Conservation (phyloP, 495 filamentous ascomycete species). For the Trichocladium uniseriatum region DNA sequence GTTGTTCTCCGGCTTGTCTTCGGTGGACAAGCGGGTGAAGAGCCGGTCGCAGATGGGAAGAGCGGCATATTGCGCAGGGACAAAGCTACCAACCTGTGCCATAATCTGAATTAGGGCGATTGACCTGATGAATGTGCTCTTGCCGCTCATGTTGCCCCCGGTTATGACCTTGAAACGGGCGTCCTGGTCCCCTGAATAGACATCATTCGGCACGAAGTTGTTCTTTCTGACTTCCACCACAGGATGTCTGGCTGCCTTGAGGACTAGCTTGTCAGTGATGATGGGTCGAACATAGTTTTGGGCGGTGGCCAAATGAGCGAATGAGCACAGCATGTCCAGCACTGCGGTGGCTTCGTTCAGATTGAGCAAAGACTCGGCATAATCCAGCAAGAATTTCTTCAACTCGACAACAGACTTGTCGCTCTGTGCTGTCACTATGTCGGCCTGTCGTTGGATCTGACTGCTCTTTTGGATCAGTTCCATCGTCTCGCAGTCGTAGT, state of each 20-base stretch:
- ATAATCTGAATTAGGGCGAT: slow-evolving; percentile 80
- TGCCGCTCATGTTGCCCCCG: slow-evolving; percentile 98
- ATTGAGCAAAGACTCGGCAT: slow-evolving; percentile 63
- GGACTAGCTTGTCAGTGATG: slow-evolving; percentile 61
- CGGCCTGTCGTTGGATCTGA: slow-evolving; percentile 51
- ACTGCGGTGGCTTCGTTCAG: slow-evolving; percentile 80
- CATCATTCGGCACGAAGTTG: slow-evolving; percentile 76
- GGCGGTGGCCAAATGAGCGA: slow-evolving; percentile 66
- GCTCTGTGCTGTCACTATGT: slow-evolving; percentile 70
- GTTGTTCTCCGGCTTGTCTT: slow-evolving; percentile 85
- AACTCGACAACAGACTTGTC: slow-evolving; percentile 62
- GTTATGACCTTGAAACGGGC: slow-evolving; percentile 87
- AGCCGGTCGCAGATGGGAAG: slow-evolving; percentile 75
- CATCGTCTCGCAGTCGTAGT: slow-evolving; percentile 77
- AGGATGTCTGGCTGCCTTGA: slow-evolving; percentile 77
- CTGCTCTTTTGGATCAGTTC: slow-evolving; percentile 64
- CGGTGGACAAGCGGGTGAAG: slow-evolving; percentile 76
- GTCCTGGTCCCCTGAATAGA: slow-evolving; percentile 65
- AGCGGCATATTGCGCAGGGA: slow-evolving; percentile 74
- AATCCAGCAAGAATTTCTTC: slow-evolving; percentile 52
- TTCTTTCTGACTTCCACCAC: slow-evolving; percentile 49
- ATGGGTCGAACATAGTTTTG: slow-evolving; percentile 76
- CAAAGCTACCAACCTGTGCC: slow-evolving; percentile 88
- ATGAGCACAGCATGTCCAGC: slow-evolving; percentile 84
- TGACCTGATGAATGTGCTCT: slow-evolving; percentile 86